These are phyloP conservation scores for Rhizopogon vulgaris DNA, from an alignment of 768 basidiomycete genomes.

Conservation along the genomic window DNA sequence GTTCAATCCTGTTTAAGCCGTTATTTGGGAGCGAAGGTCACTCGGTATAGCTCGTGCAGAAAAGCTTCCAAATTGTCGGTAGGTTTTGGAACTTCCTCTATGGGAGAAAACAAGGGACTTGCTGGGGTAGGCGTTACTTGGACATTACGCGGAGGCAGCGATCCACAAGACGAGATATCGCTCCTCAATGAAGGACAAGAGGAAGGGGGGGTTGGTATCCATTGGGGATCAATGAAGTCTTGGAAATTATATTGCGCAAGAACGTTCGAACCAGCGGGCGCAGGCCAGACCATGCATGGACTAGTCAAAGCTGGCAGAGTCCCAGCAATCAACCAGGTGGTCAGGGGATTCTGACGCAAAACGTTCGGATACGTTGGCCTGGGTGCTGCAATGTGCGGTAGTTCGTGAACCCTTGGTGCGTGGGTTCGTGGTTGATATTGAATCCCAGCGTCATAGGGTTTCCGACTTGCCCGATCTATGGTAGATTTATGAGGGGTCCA, in stretches of 20 bases:
- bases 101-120: background rate
- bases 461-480: background rate
- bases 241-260: background rate
- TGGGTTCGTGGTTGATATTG: background rate
- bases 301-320: background rate
- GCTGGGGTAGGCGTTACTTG: background rate
- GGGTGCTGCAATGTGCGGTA: background rate
- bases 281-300: background rate
- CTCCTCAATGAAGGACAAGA: background rate
- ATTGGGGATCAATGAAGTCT: background rate
- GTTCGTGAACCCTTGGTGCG: background rate
- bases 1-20: background rate
- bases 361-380: background rate
- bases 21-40: background rate
- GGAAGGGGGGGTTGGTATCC: background rate
- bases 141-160: background rate
- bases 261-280: no score
- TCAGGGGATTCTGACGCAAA: background rate
- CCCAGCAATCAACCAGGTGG: background rate
- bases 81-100: background rate
- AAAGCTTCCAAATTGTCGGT: background rate
- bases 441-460: background rate
- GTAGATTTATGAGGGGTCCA: background rate
- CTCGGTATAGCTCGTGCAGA: background rate
- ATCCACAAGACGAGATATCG: background rate